Evolutionary conservation across 2,329 filamentous ascomycete species (phyloP), one percentile per base, ranked within the genome.

Genomic region (Gnomoniopsis smithogilvyi): DNA sequence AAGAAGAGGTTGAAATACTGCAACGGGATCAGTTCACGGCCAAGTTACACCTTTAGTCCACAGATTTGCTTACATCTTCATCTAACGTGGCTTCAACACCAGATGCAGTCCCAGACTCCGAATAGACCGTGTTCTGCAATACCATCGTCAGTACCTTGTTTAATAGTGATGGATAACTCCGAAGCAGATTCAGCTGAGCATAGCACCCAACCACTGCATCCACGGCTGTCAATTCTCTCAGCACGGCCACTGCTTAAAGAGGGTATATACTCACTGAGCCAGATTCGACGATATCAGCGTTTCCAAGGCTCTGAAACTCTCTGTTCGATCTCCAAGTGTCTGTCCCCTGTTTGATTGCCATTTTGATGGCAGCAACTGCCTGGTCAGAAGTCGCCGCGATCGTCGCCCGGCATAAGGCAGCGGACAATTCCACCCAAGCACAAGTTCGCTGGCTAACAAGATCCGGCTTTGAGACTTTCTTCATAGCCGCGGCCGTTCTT

Each of bases 391-490:
- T 41, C 30, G 47, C 45, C 30, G 36, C 21, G 26, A 26, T 47
- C 30, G 48, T 49, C 19, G 58, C 58, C 41, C 26, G 26, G 33
- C 52, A 60, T 22, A 60, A n/a, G 19, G 52, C 51, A 8, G 56
- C 56, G 11, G 56, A 59, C 22, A 59, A 36, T 17, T 46, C 43
- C 41, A 59, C 50, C 56, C 56, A 59, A 12, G 51, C 56, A 33
- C 51, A 59, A 11, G 56, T 59, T 24, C 56, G 56, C 43, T 59
- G 56, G 56, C 56, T 59, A 6, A 59, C 51, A 17, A 59, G 51
- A 19, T 59, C 56, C 14, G 56, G 43, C 19, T 59, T 59, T 8
- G 49, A 59, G 11, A 59, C 51, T 17, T 15, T 22, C 2, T 51
- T 43, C 8, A 53, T 12, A 14, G 56, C 56, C 21, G 41, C 10